These are phyloP conservation scores for Aspergillus fijiensis DNA, from an alignment of 2,329 filamentous ascomycete genomes.

Conservation along the genomic window DNA sequence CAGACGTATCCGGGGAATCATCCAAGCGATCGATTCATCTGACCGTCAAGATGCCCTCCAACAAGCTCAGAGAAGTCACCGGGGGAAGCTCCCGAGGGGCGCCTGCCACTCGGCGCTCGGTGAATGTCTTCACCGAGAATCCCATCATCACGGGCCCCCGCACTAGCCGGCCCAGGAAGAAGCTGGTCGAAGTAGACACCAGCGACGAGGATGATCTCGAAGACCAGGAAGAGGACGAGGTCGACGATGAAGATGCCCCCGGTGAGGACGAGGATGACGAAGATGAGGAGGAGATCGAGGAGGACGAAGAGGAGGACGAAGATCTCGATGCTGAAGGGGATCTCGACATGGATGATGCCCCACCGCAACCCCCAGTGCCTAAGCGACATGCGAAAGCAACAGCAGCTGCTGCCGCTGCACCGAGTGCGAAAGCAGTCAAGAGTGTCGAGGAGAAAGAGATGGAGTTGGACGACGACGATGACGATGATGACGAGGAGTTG, in stretches of 20 bases:
- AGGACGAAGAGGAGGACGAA: slow-evolving; percentile 23
- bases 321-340: slow-evolving; percentile 38
- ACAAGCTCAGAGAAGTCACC: slow-evolving; percentile 51
- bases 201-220: slow-evolving; percentile 52
- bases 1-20: slow-evolving; percentile 35
- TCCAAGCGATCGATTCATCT: slow-evolving; percentile 45
- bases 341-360: slow-evolving; percentile 48
- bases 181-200: slow-evolving; percentile 46
- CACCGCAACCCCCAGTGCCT: slow-evolving; percentile 37
- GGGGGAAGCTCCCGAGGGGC: slow-evolving; percentile 29
- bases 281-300: slow-evolving; percentile 41
- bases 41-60: slow-evolving; percentile 52
- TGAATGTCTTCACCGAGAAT: slow-evolving; percentile 48
- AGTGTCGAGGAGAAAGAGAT: slow-evolving; percentile 50
- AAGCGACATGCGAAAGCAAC: slow-evolving; percentile 41
- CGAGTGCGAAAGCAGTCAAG: slow-evolving; percentile 37
- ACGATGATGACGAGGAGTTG: slow-evolving; percentile 41
- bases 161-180: slow-evolving; percentile 47
- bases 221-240: slow-evolving; percentile 43
- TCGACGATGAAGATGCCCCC: slow-evolving; percentile 41
- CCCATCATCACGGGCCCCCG: slow-evolving; percentile 48
- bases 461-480: slow-evolving; percentile 39
- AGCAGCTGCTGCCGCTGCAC: slow-evolving; percentile 25
- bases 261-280: slow-evolving; percentile 36
- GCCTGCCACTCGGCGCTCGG: slow-evolving; percentile 30